These are phyloP conservation scores for Barnettozyma californica DNA, from an alignment of 805 yeast genomes.

Conservation along the genomic window DNA sequence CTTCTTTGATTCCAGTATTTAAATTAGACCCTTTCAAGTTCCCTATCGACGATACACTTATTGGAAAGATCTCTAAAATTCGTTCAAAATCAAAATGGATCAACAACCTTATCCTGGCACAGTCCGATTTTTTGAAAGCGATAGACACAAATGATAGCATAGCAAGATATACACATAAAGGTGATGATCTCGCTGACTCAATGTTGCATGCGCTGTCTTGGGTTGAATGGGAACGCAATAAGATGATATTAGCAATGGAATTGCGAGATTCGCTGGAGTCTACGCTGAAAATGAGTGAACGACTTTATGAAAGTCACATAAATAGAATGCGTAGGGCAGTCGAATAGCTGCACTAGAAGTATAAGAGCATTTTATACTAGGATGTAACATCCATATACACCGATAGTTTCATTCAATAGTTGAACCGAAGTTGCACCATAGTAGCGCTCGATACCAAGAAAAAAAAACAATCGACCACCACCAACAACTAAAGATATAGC, in stretches of 20 bases:
- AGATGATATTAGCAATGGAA: slow-evolving; percentile 19
- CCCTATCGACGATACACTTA: neutral
- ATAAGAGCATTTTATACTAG: too few relatives aligned
- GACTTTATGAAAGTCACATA: slow-evolving; percentile 13
- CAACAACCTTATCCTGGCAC: slow-evolving; percentile 11
- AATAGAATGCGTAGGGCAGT: slow-evolving; percentile 1
- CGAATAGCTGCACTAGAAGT: neutral
- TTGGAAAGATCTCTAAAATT: neutral
- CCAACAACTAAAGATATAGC: neutral
- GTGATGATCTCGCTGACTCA: slow-evolving; percentile 25
- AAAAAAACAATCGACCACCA: neutral
- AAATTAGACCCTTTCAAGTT: slow-evolving; percentile 11
- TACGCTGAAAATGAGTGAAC: slow-evolving; percentile 15
- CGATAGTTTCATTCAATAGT: too few relatives aligned
- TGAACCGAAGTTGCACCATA: too few relatives aligned
- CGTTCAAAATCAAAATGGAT: slow-evolving; percentile 17
- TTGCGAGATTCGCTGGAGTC: slow-evolving; percentile 15
- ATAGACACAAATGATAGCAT: slow-evolving; percentile 5
- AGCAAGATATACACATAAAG: slow-evolving; percentile 12
- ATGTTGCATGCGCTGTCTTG: slow-evolving; percentile 21
- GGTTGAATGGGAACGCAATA: slow-evolving; percentile 24
- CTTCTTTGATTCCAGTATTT: slow-evolving; percentile 1
- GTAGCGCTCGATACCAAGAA: too few relatives aligned
- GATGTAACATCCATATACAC: neutral
- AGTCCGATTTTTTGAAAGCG: neutral